These are phyloP conservation scores for Sordariomycetes sp. DNA, from an alignment of 2,329 filamentous ascomycete species.

Conservation along the genomic window DNA sequence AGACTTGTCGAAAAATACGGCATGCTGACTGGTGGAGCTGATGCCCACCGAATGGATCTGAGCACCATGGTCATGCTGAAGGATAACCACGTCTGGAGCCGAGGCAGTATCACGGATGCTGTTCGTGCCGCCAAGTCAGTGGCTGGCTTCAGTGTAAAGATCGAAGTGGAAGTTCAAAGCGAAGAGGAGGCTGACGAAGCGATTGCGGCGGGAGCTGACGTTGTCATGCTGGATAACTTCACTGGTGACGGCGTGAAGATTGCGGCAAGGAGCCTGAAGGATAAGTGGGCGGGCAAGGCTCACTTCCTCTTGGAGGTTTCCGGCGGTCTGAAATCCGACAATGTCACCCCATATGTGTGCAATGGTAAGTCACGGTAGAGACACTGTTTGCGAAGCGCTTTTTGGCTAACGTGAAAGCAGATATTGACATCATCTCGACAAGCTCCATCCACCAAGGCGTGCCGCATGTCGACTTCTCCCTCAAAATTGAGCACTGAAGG, in stretches of 20 bases:
- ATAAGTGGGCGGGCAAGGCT: conserved; percentile 65
- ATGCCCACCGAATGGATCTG: conserved; percentile 85
- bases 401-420: conserved; percentile 25
- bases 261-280: conserved; percentile 67
- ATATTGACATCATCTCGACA: conserved; percentile 93
- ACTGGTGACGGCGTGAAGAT: conserved; percentile 65
- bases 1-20: conserved; percentile 95
- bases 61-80: conserved; percentile 97
- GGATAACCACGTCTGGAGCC: conserved; percentile 96
- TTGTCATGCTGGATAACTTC: conserved; percentile 98
- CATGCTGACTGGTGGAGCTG: conserved; percentile 88
- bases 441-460: conserved; percentile 96
- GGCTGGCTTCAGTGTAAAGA: conserved; percentile 84
- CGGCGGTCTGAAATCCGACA: conserved; percentile 77
- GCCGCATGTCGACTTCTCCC: conserved; percentile 86
- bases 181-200: conserved; percentile 87
- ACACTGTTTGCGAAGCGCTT: background rate
- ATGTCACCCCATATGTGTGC: conserved; percentile 74
- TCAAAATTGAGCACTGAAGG: conserved; percentile 62
- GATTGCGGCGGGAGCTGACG: conserved; percentile 81
- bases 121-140: conserved; percentile 75
- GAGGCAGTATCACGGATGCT: conserved; percentile 76
- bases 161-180: conserved; percentile 91
- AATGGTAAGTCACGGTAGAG: conserved; percentile 39
- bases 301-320: conserved; percentile 85